Evolutionary conservation across 257 asterid genomes (phyloP), one percentile per base, ranked within the genome.

Genomic region (Osmanthus fragrans): DNA sequence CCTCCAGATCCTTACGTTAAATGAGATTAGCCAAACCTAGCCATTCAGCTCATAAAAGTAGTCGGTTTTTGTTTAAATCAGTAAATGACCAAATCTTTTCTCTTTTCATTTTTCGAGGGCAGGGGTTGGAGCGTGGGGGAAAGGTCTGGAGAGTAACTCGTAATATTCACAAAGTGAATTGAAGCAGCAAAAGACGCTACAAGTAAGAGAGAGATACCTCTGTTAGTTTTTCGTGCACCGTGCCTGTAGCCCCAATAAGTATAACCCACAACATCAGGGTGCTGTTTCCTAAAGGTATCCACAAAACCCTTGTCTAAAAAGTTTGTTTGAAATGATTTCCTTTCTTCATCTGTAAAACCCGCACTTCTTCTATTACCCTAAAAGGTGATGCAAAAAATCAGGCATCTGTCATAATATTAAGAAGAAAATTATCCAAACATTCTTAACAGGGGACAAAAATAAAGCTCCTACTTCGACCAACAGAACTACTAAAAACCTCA

Each of bases 281-380:
- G 98, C 76, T 96, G 99, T 81, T 88, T 92, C 88, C 99, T 85
- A 78, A 93, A 93, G 70, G 99, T 93, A 83, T 96, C 99, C 63
- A 96, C 95, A 68, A 91, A 89, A 37, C 98, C 99, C 84, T 73
- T 85, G 32, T 89, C 94, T 78, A 96, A 73, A 76, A 91, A 96
- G 85, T 89, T 93, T 3, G 81, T 77, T 79, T 91, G 87, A 16
- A 96, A 96, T 49, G 97, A 96, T 47, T 85, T 86, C 73, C 99
- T 92, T 81, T 93, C 98, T 83, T 96, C 98, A 1, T 82, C 90
- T 6, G 99, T 96, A 82, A 96, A 93, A 27, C 99, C 98, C 30
- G 99, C 99, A 88, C 90, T 93, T 89, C 97, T 90, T 90, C 76
- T 92, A 88, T 96, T 96, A 78, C 98, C 98, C 99, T 93, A 92